These are phyloP conservation scores for Pythium sp. DNA, from an alignment of 352 stramenopile species.

Conservation along the genomic window DNA sequence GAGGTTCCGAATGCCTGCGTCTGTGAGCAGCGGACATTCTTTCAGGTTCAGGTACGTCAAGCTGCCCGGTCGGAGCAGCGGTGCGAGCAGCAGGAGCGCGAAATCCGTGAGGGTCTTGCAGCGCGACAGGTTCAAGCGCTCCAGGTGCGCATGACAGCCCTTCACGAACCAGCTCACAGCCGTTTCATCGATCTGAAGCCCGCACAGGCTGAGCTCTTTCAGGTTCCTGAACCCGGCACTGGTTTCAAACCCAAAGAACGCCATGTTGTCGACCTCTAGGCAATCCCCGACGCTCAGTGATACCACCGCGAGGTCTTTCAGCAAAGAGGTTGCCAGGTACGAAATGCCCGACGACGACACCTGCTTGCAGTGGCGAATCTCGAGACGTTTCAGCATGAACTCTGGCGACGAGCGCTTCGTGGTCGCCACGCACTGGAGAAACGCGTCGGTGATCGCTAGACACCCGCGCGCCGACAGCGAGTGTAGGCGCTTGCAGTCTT, in stretches of 20 bases:
- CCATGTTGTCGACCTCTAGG: constrained; percentile 60
- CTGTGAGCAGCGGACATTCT: constrained; percentile 42
- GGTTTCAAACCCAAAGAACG: constrained; percentile 71
- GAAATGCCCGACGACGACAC: constrained; percentile 61
- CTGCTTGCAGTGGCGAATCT: constrained; percentile 63
- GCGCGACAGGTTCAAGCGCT: constrained; percentile 44
- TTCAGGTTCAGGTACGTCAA: constrained; percentile 46
- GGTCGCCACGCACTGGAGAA: constrained; percentile 53
- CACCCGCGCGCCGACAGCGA: constrained; percentile 41
- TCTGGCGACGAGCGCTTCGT: constrained; percentile 34
- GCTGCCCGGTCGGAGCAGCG: constrained; percentile 19
- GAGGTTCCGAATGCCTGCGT: constrained; percentile 45
- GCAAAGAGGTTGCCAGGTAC: constrained; percentile 37
- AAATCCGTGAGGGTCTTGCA: constrained; percentile 58
- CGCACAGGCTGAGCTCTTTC: constrained; percentile 34
- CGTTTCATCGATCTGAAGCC: constrained; percentile 56
- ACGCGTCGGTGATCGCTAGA: constrained; percentile 43
- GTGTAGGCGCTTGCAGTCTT: constrained; percentile 52
- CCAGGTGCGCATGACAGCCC: constrained; percentile 34
- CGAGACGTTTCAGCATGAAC: constrained; percentile 28
- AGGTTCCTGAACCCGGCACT: constrained; percentile 33
- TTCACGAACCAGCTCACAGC: constrained; percentile 69
- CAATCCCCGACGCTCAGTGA: constrained; percentile 50
- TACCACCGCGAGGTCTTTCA: constrained; percentile 30
- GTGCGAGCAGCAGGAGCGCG: constrained; percentile 46